These are phyloP conservation scores for Filosporella fistucella DNA, from an alignment of 495 filamentous ascomycete genomes.

Conservation along the genomic window DNA sequence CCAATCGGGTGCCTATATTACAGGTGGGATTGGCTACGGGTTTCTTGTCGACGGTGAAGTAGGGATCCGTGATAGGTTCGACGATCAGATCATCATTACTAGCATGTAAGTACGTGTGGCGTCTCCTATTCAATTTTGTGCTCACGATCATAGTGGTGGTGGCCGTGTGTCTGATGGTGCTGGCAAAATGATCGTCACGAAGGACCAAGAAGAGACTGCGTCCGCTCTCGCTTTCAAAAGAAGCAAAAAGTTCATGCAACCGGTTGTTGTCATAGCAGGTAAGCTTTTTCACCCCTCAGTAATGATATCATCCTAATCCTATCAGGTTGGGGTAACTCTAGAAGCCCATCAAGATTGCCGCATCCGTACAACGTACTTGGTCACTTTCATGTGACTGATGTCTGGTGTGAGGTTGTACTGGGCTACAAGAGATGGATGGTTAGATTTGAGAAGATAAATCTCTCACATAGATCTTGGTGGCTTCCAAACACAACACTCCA, in stretches of 20 bases:
- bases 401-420: constrained; percentile 62
- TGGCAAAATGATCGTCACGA: constrained; percentile 35
- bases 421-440: constrained; percentile 46
- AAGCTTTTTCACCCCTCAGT: constrained; percentile 4
- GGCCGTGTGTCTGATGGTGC: constrained; percentile 37
- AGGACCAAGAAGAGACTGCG: constrained; percentile 36
- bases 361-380: constrained; percentile 67
- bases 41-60: constrained; percentile 59
- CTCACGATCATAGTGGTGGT: constrained; percentile 45
- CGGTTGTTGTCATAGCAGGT: constrained; percentile 60
- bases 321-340: constrained; percentile 46
- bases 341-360: constrained; percentile 49
- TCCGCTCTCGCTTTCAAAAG: constrained; percentile 32
- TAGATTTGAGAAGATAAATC: constrained; percentile 68
- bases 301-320: constrained; percentile 8
- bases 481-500: constrained; percentile 25
- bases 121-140: too few species aligned
- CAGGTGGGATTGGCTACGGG: constrained; percentile 41
- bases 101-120: constrained; percentile 46
- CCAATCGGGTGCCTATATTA: constrained; percentile 56
- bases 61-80: constrained; percentile 52
- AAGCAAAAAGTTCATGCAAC: constrained; percentile 29
- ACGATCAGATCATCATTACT: constrained; percentile 62
- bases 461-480: constrained; percentile 66
- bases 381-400: constrained; percentile 66